phyloP scores from a whole-genome alignment of 2,329 filamentous ascomycete genomes.

The Sporothrix pallida region DNA sequence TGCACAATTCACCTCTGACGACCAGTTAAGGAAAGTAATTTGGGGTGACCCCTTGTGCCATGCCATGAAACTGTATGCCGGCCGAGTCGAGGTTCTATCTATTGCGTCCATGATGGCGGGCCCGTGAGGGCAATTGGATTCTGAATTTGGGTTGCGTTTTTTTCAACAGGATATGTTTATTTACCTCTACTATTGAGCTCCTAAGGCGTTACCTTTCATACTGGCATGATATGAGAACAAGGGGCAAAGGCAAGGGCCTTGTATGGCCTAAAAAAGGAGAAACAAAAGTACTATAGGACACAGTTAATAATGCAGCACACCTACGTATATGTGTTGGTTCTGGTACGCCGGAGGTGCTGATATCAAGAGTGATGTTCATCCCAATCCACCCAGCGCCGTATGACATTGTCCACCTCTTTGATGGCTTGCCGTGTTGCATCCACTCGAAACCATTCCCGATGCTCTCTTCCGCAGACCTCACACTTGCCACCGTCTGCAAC shows the following conservation, averaged over 20 bases:
- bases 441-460: constrained; percentile 95
- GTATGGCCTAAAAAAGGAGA: background rate
- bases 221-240: too few species aligned
- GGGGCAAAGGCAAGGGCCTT: too few species aligned
- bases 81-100: constrained; percentile 72
- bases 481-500: constrained; percentile 65
- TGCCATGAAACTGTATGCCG: constrained; percentile 77
- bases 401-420: constrained; percentile 66
- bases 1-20: constrained; percentile 71
- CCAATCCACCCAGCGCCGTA: constrained; percentile 84
- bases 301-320: too few species aligned
- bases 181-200: background rate
- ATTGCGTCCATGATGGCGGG: constrained; percentile 66
- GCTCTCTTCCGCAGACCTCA: constrained; percentile 78
- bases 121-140: background rate
- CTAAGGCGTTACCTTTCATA: too few species aligned
- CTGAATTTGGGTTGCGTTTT: background rate
- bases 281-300: background rate
- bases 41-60: constrained; percentile 85
- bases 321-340: too few species aligned
- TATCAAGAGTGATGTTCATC: constrained; percentile 56
- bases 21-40: constrained; percentile 70
- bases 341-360: too few species aligned
- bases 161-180: background rate
- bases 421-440: constrained; percentile 75